phyloP scores from a whole-genome alignment of 2,329 filamentous ascomycete species.

The Parafenestella ontariensis region DNA sequence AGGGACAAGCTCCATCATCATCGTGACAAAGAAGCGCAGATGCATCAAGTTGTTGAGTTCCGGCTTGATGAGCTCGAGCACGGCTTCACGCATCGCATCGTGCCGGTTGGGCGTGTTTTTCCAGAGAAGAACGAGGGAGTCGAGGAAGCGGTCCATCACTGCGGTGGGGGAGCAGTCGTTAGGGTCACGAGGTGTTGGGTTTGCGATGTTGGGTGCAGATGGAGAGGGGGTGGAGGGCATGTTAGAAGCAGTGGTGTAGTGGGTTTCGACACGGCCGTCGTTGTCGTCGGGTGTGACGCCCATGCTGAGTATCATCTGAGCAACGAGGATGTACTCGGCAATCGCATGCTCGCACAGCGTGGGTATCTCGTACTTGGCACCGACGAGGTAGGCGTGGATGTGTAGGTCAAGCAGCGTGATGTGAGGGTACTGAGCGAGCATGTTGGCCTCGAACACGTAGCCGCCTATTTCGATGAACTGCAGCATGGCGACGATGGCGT shows the following conservation, averaged over 20 bases:
- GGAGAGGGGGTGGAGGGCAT: neutral
- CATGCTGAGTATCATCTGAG: constrained; percentile 10
- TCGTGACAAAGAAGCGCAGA: constrained; percentile 19
- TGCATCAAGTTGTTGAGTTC: constrained; percentile 16
- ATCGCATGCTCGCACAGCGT: constrained; percentile 17
- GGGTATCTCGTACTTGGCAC: constrained; percentile 27
- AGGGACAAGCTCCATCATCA: constrained; percentile 17
- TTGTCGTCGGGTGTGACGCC: neutral
- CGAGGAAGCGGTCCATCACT: constrained; percentile 18
- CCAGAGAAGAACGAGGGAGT: constrained; percentile 33
- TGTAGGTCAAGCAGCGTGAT: constrained; percentile 34
- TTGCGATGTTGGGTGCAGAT: neutral
- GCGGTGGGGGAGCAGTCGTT: neutral
- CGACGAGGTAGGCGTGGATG: constrained; percentile 32
- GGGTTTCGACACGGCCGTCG: neutral
- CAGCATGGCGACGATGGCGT: constrained; percentile 25
- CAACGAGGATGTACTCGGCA: constrained; percentile 18
- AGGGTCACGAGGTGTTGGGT: neutral
- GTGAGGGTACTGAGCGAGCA: constrained; percentile 12
- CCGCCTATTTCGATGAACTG: constrained; percentile 24
- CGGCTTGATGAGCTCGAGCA: constrained; percentile 26
- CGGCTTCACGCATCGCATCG: constrained; percentile 23
- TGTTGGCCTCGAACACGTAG: constrained; percentile 24
- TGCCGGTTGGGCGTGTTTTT: constrained; percentile 18
- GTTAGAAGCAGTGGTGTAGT: too few relatives aligned